Percentiles rank a stretch among this genome's conserved stretches.
phyloP scores from a whole-genome alignment of 2,329 filamentous ascomycete species.

The Fusarium sororula region DNA sequence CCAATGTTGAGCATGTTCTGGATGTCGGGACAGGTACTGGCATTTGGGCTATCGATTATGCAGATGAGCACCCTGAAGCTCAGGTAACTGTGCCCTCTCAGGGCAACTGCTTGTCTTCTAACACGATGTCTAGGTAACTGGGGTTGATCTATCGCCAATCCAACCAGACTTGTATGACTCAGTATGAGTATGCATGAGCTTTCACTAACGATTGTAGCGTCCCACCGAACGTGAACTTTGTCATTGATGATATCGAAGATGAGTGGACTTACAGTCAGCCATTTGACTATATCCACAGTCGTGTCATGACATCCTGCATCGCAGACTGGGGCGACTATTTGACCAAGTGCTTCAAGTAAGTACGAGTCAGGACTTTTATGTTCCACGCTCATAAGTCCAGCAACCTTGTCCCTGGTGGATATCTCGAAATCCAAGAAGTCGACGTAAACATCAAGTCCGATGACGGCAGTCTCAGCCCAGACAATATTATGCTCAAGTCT shows the following conservation, averaged over 20 bases:
- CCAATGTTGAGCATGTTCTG: slow-evolving; percentile 20
- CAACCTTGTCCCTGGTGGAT: slow-evolving; percentile 31
- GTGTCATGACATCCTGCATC: slow-evolving; percentile 27
- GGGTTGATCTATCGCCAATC: slow-evolving; percentile 26
- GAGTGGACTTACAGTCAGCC: slow-evolving; percentile 12
- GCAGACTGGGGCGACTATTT: slow-evolving; percentile 12
- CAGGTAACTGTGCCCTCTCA: not conserved
- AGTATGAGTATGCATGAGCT: accelerated
- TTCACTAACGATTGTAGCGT: not conserved
- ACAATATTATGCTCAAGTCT: slow-evolving; percentile 34
- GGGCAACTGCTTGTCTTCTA: not conserved
- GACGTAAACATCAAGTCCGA: slow-evolving; percentile 23
- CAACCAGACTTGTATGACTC: slow-evolving; percentile 17
- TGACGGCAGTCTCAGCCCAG: slow-evolving; percentile 28
- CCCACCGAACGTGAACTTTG: slow-evolving; percentile 18
- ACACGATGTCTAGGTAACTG: not conserved
- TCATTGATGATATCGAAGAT: slow-evolving; percentile 31
- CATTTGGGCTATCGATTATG: slow-evolving; percentile 35
- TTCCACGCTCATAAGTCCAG: not conserved
- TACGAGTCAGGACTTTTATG: accelerated
- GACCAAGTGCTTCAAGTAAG: slow-evolving; percentile 7
- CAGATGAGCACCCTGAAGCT: slow-evolving; percentile 20
- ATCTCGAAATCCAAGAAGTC: slow-evolving; percentile 31
- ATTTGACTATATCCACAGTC: slow-evolving; percentile 32
- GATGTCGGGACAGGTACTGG: slow-evolving; percentile 35